phyloP scores from a whole-genome alignment of 768 basidiomycete species.

The Psilocybe cyanescens region DNA sequence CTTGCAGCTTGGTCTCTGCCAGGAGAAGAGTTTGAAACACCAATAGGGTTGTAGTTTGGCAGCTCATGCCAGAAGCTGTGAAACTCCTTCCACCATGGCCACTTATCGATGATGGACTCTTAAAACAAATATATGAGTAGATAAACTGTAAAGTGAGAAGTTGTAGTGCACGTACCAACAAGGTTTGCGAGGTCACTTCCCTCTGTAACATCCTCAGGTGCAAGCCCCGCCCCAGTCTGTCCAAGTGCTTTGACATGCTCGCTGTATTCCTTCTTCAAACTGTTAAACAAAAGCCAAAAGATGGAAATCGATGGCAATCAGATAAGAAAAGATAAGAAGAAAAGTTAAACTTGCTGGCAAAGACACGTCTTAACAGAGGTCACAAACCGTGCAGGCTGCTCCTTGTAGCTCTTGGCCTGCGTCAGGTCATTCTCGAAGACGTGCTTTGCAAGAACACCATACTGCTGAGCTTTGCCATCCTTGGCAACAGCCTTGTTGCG shows the following conservation, averaged over 20 bases:
- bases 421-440: slow-evolving; percentile 20
- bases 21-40: slow-evolving; percentile 22
- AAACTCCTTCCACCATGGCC: slow-evolving; percentile 32
- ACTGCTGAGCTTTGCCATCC: slow-evolving; percentile 21
- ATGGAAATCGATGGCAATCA: no score
- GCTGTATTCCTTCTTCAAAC: no score
- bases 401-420: no score
- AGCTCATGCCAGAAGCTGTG: slow-evolving; percentile 32
- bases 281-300: no score
- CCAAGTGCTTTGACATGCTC: slow-evolving; percentile 13
- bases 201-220: slow-evolving; percentile 7
- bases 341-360: slow-evolving; percentile 21
- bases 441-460: slow-evolving; percentile 20
- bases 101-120: background rate
- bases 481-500: slow-evolving; percentile 21
- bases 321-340: slow-evolving; percentile 14
- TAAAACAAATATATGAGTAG: no score
- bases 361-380: no score
- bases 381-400: no score
- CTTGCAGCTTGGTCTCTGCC: slow-evolving; percentile 22
- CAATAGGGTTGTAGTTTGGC: slow-evolving; percentile 32
- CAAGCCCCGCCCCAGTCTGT: slow-evolving; percentile 21
- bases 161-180: slow-evolving; percentile 14
- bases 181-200: slow-evolving; percentile 18
- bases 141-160: background rate